These are phyloP conservation scores for Cryptosporidium sp. DNA, from an alignment of 169 alveolate genomes.

Conservation along the genomic window DNA sequence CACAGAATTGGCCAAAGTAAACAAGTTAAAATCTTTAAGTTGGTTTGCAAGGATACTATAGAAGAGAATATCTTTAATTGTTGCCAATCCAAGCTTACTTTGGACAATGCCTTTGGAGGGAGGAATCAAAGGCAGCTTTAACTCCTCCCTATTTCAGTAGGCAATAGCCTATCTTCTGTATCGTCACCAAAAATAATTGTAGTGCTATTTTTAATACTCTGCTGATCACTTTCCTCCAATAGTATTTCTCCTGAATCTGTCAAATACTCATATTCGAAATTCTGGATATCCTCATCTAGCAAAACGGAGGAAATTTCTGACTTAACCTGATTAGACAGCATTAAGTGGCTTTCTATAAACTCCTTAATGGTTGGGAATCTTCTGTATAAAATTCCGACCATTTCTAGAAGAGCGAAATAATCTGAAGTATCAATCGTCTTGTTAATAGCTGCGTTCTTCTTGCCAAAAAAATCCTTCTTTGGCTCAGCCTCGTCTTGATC, in stretches of 20 bases:
- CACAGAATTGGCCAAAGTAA: constrained; percentile 94
- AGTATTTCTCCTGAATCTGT: constrained; percentile 17
- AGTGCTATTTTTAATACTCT: not conserved
- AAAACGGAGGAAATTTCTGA: constrained; percentile 12
- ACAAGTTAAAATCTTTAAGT: constrained; percentile 91
- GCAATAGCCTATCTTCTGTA: not conserved
- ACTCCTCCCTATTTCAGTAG: not conserved
- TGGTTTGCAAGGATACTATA: constrained; percentile 89
- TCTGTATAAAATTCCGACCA: constrained; percentile 37
- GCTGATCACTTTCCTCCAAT: not conserved
- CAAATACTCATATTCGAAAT: constrained; percentile 9
- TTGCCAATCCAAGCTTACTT: constrained; percentile 84
- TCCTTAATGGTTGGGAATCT: constrained; percentile 30
- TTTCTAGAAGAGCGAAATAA: constrained; percentile 18
- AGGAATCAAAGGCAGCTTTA: constrained; percentile 58
- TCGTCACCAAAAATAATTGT: not conserved
- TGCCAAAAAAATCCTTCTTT: not conserved
- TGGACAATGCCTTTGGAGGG: constrained; percentile 88
- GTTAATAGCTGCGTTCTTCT: not conserved
- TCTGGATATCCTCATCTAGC: not conserved
- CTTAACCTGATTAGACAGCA: constrained; percentile 18
- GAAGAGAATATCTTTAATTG: constrained; percentile 91
- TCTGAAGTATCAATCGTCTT: not conserved
- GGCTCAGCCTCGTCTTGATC: not conserved
- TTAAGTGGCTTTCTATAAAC: constrained; percentile 36